Conservation (phyloP, 345 rosid genomes). For the Gossypium sturtianum region DNA sequence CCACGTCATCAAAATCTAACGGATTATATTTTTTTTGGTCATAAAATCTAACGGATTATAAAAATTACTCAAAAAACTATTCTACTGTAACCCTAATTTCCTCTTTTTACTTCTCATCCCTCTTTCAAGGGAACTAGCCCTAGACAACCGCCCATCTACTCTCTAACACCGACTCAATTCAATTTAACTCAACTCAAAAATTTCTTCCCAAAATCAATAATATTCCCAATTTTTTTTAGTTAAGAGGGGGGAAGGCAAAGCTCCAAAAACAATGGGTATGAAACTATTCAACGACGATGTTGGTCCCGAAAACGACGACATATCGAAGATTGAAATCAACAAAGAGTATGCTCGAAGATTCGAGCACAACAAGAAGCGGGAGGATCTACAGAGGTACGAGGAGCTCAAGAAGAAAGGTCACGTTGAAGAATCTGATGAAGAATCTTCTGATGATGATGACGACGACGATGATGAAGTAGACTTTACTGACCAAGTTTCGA, state of each 20-base stretch:
- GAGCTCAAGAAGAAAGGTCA: slow-evolving; percentile 45
- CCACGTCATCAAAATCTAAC: too few species aligned
- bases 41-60: too few species aligned
- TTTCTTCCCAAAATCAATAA: background rate
- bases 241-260: background rate
- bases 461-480: slow-evolving; percentile 3
- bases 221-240: background rate
- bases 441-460: slow-evolving; percentile 18
- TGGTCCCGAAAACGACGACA: slow-evolving; percentile 21
- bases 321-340: slow-evolving; percentile 48
- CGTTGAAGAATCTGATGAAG: slow-evolving; percentile 29
- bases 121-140: background rate
- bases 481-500: background rate
- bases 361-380: slow-evolving; percentile 59
- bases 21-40: too few species aligned
- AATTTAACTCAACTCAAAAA: background rate
- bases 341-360: slow-evolving; percentile 44
- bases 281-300: slow-evolving; percentile 47
- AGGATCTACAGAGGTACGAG: slow-evolving; percentile 52
- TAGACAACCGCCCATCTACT: background rate
- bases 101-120: too few species aligned
- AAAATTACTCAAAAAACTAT: too few species aligned
- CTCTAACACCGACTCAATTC: too few species aligned
- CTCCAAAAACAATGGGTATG: slow-evolving; percentile 18
- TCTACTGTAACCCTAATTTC: too few species aligned